A percentile compares a stretch with the other conserved stretches of the same genome.
Evolutionary conservation across 2,329 filamentous ascomycete species (phyloP).

Genomic region (Fusarium mangiferae): DNA sequence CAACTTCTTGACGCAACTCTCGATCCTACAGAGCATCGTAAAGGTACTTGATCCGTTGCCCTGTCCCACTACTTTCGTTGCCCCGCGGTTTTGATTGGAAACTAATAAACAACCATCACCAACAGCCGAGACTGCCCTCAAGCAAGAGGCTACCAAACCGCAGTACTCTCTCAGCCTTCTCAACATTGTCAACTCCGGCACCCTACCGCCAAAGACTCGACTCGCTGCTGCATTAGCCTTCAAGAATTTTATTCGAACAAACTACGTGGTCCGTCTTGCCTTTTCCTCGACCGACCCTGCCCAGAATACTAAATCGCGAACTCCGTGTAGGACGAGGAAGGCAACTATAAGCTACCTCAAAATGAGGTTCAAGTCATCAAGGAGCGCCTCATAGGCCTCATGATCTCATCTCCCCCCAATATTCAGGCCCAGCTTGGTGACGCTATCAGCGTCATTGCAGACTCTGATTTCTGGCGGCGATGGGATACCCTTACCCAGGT

Average conservation of each 20-base stretch:
- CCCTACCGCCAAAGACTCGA: conserved; percentile 79
- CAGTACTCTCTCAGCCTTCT: conserved; percentile 90
- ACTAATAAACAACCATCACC: conserved; percentile 50
- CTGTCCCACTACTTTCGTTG: conserved; percentile 39
- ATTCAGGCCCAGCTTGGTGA: conserved; percentile 96
- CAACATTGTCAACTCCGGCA: conserved; percentile 84
- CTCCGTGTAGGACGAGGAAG: conserved; percentile 80
- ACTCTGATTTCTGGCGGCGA: conserved; percentile 95
- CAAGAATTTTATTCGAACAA: conserved; percentile 97
- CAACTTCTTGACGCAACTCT: conserved; percentile 91
- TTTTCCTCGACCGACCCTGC: conserved; percentile 5
- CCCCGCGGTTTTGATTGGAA: conserved; percentile 44
- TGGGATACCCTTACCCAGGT: conserved; percentile 96
- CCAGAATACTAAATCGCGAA: conserved; percentile 34
- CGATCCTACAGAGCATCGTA: conserved; percentile 86
- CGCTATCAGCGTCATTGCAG: conserved; percentile 95
- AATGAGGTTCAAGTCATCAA: conserved; percentile 93
- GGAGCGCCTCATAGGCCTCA: conserved; percentile 91
- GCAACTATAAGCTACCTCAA: conserved; percentile 85
- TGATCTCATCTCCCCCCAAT: conserved; percentile 88
- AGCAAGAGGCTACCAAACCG: conserved; percentile 81
- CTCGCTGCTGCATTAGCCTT: conserved; percentile 92
- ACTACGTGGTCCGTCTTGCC: conserved; percentile 78
- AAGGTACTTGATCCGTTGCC: conserved; percentile 68
- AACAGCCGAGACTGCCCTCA: conserved; percentile 83